Evolutionary conservation across 108 stramenopile species (phyloP).

Genomic region (Fragilariopsis cylindrus): DNA sequence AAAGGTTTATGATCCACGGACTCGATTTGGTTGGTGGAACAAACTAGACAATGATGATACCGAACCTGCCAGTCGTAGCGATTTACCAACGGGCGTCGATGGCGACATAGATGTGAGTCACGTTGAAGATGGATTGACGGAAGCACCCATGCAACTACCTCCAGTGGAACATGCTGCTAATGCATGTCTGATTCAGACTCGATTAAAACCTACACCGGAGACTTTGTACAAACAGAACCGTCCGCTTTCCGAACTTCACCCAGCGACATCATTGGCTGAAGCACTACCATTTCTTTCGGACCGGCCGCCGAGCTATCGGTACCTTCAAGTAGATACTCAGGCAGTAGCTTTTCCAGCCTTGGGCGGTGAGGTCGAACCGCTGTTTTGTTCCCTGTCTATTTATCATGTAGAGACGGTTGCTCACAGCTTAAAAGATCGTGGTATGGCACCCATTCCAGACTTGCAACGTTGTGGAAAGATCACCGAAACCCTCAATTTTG

Average conservation of each 20-base stretch:
- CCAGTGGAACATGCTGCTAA: conserved; percentile 50
- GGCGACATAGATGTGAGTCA: background rate
- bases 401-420: conserved; percentile 81
- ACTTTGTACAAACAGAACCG: conserved; percentile 67
- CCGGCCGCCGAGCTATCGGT: conserved; percentile 73
- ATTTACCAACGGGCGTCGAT: background rate
- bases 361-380: conserved; percentile 83
- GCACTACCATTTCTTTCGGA: conserved; percentile 83
- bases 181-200: conserved; percentile 53
- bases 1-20: conserved; percentile 30
- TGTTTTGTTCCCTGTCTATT: conserved; percentile 83
- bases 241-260: conserved; percentile 62
- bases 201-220: conserved; percentile 62
- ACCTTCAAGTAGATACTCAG: conserved; percentile 86
- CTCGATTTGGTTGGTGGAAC: conserved; percentile 48
- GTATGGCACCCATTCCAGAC: conserved; percentile 54
- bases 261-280: conserved; percentile 72
- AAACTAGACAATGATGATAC: background rate
- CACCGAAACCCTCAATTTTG: conserved; percentile 80
- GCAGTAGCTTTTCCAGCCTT: conserved; percentile 83
- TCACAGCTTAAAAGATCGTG: conserved; percentile 24
- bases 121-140: background rate
- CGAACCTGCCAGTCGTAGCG: background rate
- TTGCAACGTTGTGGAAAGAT: conserved; percentile 70
- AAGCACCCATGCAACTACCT: conserved; percentile 41